These are phyloP conservation scores for Gentiana dahurica DNA, from an alignment of 257 asterid species.

Conservation along the genomic window DNA sequence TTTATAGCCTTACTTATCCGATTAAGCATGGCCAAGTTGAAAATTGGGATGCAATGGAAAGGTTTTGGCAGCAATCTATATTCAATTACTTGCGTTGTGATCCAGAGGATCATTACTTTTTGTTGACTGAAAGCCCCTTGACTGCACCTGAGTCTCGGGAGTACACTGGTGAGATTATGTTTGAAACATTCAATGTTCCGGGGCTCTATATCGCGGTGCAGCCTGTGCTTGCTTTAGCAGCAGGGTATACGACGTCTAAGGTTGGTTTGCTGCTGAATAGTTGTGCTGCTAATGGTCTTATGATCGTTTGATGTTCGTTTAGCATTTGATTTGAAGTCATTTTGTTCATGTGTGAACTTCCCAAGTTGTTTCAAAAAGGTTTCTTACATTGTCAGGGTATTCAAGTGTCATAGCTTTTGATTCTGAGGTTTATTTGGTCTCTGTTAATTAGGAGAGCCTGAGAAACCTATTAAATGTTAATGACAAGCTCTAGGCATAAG, in stretches of 20 bases:
- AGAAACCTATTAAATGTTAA: no score
- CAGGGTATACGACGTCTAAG: slow-evolving; percentile 94
- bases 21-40: slow-evolving; percentile 87
- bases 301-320: no score
- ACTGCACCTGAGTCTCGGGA: slow-evolving; percentile 96
- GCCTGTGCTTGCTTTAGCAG: slow-evolving; percentile 98
- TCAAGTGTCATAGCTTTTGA: neutral
- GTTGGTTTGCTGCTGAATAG: slow-evolving; percentile 29
- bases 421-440: slow-evolving; percentile 1
- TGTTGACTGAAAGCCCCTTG: slow-evolving; percentile 85
- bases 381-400: neutral
- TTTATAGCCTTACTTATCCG: slow-evolving; percentile 63
- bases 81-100: slow-evolving; percentile 82
- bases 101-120: slow-evolving; percentile 95
- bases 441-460: no score
- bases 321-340: no score
- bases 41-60: slow-evolving; percentile 95
- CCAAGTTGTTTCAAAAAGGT: neutral
- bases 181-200: slow-evolving; percentile 88
- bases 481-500: no score
- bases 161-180: slow-evolving; percentile 93
- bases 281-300: no score
- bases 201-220: slow-evolving; percentile 93
- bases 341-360: no score
- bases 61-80: slow-evolving; percentile 95